phyloP scores from a whole-genome alignment of 352 stramenopile genomes.

The Globisporangium heterothallicum region DNA sequence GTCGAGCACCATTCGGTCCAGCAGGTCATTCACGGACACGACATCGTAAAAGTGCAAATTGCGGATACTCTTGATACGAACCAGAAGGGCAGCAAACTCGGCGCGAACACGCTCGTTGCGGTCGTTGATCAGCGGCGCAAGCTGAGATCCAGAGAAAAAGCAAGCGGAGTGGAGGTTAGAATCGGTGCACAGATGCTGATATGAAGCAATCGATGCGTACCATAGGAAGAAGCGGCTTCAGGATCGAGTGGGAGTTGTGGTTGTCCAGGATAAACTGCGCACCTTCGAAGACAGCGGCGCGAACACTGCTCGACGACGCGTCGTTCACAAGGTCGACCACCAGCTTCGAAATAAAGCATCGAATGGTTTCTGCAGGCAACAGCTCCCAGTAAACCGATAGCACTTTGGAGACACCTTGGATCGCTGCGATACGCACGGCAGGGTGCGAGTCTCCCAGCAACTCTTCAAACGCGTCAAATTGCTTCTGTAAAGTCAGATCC shows the following conservation, averaged over 20 bases:
- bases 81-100: conserved; percentile 68
- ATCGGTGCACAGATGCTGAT: conserved; percentile 10
- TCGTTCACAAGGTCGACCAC: conserved; percentile 82
- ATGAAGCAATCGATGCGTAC: conserved; percentile 25
- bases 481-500: conserved; percentile 69
- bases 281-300: conserved; percentile 78
- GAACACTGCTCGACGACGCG: conserved; percentile 63
- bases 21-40: conserved; percentile 68
- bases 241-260: conserved; percentile 77
- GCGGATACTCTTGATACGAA: conserved; percentile 85
- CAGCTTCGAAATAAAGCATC: conserved; percentile 77
- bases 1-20: conserved; percentile 71
- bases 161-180: too few species aligned
- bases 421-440: conserved; percentile 66
- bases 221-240: conserved; percentile 81
- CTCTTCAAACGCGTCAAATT: conserved; percentile 82
- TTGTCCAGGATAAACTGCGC: conserved; percentile 85
- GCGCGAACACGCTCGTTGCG: conserved; percentile 78
- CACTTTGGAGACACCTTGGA: conserved; percentile 79
- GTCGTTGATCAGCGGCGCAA: conserved; percentile 80
- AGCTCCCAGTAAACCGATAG: conserved; percentile 84
- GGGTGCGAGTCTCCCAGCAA: conserved; percentile 70
- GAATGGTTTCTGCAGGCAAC: conserved; percentile 72
- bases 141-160: conserved; percentile 22
- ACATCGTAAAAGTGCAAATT: conserved; percentile 87